phyloP scores from a whole-genome alignment of 2,329 filamentous ascomycete species.

The Nannizzia gypsea region DNA sequence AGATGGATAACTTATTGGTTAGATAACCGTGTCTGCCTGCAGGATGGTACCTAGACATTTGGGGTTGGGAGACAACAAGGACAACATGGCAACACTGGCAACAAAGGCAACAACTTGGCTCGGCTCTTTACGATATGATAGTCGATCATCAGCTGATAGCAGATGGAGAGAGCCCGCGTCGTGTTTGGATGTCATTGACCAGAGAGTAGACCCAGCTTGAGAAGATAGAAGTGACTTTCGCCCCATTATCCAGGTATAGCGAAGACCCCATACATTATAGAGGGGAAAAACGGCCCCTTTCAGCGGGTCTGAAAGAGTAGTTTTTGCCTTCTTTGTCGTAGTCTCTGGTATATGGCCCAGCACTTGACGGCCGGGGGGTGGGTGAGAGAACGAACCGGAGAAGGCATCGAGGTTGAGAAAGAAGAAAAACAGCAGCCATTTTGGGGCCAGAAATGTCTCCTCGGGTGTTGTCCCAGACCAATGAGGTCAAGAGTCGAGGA shows the following conservation, averaged over 20 bases:
- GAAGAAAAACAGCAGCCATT: not conserved
- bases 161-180: not conserved
- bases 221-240: not conserved
- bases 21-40: not conserved
- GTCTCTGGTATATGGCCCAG: conserved; percentile 1
- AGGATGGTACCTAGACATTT: not conserved
- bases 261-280: conserved; percentile 1
- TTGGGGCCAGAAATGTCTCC: not conserved
- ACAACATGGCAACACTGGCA: not conserved
- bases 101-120: not conserved
- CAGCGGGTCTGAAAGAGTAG: not conserved
- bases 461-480: not conserved
- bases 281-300: conserved; percentile 2
- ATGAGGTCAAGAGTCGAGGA: not conserved
- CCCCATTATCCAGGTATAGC: conserved; percentile 1
- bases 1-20: not conserved
- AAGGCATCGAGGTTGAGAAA: not conserved
- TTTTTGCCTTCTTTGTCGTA: conserved; percentile 4
- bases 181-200: not conserved
- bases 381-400: not conserved
- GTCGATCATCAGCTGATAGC: conserved; percentile 1
- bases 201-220: not conserved
- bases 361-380: not conserved
- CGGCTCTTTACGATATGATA: not conserved
- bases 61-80: not conserved